Conservation (phyloP, 2,329 filamentous ascomycete species). For the Whalleya microplaca region DNA sequence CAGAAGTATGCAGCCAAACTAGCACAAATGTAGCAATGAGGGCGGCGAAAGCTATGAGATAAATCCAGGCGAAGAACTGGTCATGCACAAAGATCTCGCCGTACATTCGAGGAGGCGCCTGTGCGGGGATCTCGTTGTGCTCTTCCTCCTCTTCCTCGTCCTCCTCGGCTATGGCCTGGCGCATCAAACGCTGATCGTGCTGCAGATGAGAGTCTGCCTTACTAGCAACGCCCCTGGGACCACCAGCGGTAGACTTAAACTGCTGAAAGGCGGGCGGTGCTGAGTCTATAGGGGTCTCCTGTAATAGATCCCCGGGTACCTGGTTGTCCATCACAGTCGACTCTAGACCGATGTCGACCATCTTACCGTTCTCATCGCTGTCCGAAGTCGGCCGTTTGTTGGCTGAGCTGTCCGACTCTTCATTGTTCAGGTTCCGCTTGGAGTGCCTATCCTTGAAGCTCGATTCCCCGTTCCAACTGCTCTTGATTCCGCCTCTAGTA, state of each 20-base stretch:
- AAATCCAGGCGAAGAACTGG: conserved; percentile 88
- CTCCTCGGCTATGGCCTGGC: conserved; percentile 44
- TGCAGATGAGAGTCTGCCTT: conserved; percentile 49
- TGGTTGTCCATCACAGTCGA: conserved; percentile 64
- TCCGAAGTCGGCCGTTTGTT: conserved; percentile 38
- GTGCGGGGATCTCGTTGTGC: conserved; percentile 43
- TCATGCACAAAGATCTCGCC: conserved; percentile 81
- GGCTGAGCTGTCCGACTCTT: conserved; percentile 39
- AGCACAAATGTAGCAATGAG: conserved; percentile 88
- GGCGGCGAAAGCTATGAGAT: conserved; percentile 80
- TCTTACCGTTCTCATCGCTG: conserved; percentile 58
- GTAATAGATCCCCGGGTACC: conserved; percentile 62
- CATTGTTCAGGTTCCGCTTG: conserved; percentile 50
- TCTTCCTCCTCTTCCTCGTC: conserved; percentile 40
- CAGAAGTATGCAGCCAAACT: conserved; percentile 84
- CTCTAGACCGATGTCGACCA: conserved; percentile 88
- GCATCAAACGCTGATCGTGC: conserved; percentile 51
- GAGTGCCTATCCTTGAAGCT: conserved; percentile 45
- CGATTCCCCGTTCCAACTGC: conserved; percentile 65
- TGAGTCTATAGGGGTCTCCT: conserved; percentile 55
- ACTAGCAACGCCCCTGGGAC: conserved; percentile 43
- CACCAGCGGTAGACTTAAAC: conserved; percentile 50
- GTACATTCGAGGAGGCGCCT: conserved; percentile 60
- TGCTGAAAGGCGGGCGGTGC: conserved; percentile 66
- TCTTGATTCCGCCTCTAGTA: conserved; percentile 58